phyloP scores from a whole-genome alignment of 2,329 filamentous ascomycete species.

The Lachnellula suecica region DNA sequence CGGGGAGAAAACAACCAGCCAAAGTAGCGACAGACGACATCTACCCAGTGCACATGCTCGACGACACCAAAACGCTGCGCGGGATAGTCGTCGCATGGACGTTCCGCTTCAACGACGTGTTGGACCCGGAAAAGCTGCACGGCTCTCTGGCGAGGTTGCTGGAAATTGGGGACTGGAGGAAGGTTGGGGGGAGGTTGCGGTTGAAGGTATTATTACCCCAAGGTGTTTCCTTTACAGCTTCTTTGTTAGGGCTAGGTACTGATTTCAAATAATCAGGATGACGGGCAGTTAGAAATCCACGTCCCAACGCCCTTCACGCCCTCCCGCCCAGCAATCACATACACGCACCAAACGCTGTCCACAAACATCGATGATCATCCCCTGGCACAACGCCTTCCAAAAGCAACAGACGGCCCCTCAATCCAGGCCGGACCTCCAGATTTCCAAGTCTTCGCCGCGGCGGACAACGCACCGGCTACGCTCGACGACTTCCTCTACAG shows the following conservation, averaged over 20 bases:
- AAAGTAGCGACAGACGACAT: conserved; percentile 13
- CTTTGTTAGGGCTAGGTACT: too few relatives aligned
- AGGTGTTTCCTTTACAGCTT: too few relatives aligned
- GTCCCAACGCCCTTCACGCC: conserved; percentile 36
- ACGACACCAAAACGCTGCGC: conserved; percentile 12
- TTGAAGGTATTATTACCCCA: too few relatives aligned
- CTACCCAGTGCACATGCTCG: conserved; percentile 11
- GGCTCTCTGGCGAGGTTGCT: conserved; percentile 31
- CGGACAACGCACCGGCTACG: conserved; percentile 25
- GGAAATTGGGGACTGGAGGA: conserved; percentile 41
- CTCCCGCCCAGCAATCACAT: conserved; percentile 40
- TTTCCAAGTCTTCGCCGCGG: conserved; percentile 18
- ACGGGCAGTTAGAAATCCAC: conserved; percentile 38
- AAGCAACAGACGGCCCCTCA: conserved; percentile 28
- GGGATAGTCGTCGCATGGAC: conserved; percentile 1
- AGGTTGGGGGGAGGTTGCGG: conserved; percentile 43
- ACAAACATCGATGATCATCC: conserved; percentile 40
- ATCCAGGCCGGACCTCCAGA: conserved; percentile 24
- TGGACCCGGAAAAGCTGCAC: not conserved
- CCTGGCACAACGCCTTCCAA: conserved; percentile 37
- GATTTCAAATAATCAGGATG: not conserved
- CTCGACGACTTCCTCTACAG: conserved; percentile 39
- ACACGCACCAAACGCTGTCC: conserved; percentile 36
- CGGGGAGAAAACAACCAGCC: too few relatives aligned
- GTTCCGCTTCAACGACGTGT: conserved; percentile 2